Evolutionary conservation across 2,329 filamentous ascomycete species (phyloP).

Genomic region (Trichoderma oligosporum): DNA sequence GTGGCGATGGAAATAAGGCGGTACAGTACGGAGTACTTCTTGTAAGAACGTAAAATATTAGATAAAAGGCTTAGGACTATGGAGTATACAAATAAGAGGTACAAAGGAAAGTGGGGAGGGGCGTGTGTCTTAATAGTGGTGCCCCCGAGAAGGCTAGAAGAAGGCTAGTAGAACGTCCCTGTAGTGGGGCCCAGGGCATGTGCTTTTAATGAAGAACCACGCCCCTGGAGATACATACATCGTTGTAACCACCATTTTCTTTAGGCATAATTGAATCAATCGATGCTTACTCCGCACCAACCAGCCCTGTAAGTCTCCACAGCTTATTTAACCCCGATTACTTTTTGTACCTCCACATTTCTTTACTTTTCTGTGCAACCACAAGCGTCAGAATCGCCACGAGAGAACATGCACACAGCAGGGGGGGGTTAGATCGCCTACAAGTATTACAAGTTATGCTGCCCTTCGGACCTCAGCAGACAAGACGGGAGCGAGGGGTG

Average conservation of each 20-base stretch:
- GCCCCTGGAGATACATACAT: conserved; percentile 9
- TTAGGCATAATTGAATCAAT: conserved; percentile 12
- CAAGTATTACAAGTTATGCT: no score
- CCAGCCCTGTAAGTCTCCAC: conserved; percentile 18
- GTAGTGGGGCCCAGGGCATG: conserved; percentile 10
- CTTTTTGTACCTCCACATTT: neutral
- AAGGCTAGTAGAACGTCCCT: conserved; percentile 4
- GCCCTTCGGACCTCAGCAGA: neutral
- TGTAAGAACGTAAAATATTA: conserved; percentile 3
- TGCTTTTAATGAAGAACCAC: conserved; percentile 17
- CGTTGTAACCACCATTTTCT: neutral
- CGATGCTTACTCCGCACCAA: conserved; percentile 12
- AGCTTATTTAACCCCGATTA: neutral
- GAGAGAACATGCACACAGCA: neutral
- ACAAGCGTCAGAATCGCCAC: neutral
- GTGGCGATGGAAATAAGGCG: neutral
- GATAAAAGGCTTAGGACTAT: neutral
- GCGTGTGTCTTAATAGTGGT: conserved; percentile 4
- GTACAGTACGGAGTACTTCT: no score
- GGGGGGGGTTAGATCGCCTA: neutral
- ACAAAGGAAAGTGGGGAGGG: neutral
- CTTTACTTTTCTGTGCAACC: neutral
- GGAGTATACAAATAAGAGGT: neutral
- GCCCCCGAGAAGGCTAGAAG: conserved; percentile 10
- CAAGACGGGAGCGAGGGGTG: conserved; percentile 14